Evolutionary conservation across 257 asterid genomes (phyloP), one percentile per base, ranked within the genome.

Genomic region (Scutellaria barbata): DNA sequence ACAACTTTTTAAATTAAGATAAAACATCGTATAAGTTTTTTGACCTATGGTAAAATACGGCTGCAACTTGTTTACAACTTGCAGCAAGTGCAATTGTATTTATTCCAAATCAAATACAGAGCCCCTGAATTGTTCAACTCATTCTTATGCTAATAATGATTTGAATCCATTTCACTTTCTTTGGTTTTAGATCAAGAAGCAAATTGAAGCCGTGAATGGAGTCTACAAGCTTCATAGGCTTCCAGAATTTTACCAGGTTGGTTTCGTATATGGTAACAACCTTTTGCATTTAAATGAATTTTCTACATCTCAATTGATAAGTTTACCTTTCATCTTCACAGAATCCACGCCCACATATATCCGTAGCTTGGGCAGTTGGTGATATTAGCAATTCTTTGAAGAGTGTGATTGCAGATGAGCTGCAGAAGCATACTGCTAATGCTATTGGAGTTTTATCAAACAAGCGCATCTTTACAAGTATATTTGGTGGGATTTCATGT

Each of bases 261-360:
- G 81, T 46, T 71, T 68, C n/a, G 7, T 9, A 48, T 25, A n/a
- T 33, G 69, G 13, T 40, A 45, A 41, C 70, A 56, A 13, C n/a
- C 16, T 63, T 18, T 62, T 8, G 25, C 7, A 6, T 63, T 20
- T 0, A 22, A 13, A 17, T 0, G 16, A 59, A 3, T 51, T 47
- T 69, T 16, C 50, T 63, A 37, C 48, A 41, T 9, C 41, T 9
- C 22, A n/a, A 73, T 39, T 7, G 13, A 35, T 3, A 45, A 25
- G 39, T 40, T 46, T 30, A 37, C 17, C 54, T 14, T 58, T 76
- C 51, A 46, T 65, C 46, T 77, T 58, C 56, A 56, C 83, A 95
- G 99, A 89, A 92, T 85, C 92, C 99, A 17, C 96, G 94, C 17
- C 99, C 99, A 39, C 98, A 95, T 74, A 88, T 92, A 80, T 95